These are phyloP conservation scores for Zygoascus ofunaensis DNA, from an alignment of 805 yeast species.

Conservation along the genomic window DNA sequence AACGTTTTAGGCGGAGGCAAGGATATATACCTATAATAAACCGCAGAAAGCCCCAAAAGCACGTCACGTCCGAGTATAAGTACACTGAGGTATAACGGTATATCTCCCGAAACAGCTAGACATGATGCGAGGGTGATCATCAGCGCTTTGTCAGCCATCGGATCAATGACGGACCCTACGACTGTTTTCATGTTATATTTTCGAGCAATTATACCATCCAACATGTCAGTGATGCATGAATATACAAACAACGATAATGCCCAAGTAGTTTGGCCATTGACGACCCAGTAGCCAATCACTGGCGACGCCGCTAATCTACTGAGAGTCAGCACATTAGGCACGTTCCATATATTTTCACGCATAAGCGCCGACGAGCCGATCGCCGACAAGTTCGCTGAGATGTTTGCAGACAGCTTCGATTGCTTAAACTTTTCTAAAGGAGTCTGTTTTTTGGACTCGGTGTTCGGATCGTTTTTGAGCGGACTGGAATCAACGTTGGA, in stretches of 20 bases:
- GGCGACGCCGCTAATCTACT: slow-evolving; percentile 81
- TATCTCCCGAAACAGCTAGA: slow-evolving; percentile 53
- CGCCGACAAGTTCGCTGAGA: neutral
- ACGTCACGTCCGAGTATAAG: slow-evolving; percentile 81
- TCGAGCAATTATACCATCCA: slow-evolving; percentile 90
- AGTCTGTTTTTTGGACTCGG: neutral
- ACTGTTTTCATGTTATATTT: slow-evolving; percentile 65
- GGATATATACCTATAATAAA: slow-evolving; percentile 62
- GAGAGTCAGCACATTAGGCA: slow-evolving; percentile 80
- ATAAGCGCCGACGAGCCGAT: neutral
- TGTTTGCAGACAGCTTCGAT: neutral
- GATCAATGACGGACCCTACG: slow-evolving; percentile 87
- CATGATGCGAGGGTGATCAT: slow-evolving; percentile 82
- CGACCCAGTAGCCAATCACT: slow-evolving; percentile 66
- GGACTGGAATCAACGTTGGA: no score
- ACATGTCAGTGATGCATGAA: slow-evolving; percentile 82
- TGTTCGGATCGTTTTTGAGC: no score
- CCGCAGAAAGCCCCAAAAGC: slow-evolving; percentile 59
- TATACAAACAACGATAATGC: slow-evolving; percentile 72
- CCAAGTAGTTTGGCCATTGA: slow-evolving; percentile 48
- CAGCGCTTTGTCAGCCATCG: slow-evolving; percentile 85
- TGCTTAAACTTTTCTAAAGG: no score
- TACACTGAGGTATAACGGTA: slow-evolving; percentile 51
- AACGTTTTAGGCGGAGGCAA: slow-evolving; percentile 71
- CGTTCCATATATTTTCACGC: slow-evolving; percentile 56